These are phyloP conservation scores for Halenospora varia DNA, from an alignment of 495 filamentous ascomycete genomes.

Conservation along the genomic window DNA sequence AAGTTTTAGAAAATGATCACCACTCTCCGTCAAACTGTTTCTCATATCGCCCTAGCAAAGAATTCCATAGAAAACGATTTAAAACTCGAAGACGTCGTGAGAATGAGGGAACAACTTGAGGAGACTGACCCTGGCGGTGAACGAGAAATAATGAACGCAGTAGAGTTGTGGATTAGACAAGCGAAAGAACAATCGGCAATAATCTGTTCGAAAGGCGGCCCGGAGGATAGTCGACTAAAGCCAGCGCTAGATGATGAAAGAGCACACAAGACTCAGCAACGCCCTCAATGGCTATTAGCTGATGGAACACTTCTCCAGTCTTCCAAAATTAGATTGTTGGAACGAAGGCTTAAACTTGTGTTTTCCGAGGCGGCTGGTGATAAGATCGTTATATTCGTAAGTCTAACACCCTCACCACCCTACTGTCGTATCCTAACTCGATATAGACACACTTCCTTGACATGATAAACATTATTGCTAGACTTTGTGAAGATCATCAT, in stretches of 20 bases:
- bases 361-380: background rate
- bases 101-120: background rate
- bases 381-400: background rate
- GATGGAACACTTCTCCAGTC: background rate
- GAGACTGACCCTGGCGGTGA: background rate
- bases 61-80: background rate
- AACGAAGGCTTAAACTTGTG: background rate
- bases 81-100: background rate
- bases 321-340: background rate
- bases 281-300: background rate
- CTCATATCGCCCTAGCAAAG: background rate
- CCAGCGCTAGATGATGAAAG: background rate
- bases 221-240: background rate
- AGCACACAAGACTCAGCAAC: background rate
- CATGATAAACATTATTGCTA: background rate
- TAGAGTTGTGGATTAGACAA: background rate
- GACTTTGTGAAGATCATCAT: background rate
- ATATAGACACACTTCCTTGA: background rate
- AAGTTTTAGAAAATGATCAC: background rate
- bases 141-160: background rate
- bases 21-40: background rate
- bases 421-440: background rate
- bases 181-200: background rate
- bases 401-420: background rate
- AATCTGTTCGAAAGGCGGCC: background rate